Evolutionary conservation across 2,329 filamentous ascomycete genomes (phyloP).

Genomic region (Aureobasidium musti): DNA sequence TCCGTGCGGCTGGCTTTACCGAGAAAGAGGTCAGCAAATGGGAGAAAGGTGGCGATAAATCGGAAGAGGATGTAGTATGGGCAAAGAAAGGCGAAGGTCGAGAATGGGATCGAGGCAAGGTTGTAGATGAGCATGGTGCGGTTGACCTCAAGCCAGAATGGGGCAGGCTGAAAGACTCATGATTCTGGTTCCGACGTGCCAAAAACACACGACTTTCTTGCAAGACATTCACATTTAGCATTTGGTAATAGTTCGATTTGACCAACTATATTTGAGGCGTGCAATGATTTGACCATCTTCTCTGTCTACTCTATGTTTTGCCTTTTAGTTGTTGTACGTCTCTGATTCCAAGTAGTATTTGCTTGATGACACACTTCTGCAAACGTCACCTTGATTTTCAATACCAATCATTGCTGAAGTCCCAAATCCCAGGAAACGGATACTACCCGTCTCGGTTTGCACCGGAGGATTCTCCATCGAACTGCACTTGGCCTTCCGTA

Average conservation of each 20-base stretch:
- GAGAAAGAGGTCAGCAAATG: conserved; percentile 73
- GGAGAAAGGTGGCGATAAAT: conserved; percentile 64
- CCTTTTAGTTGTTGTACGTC: conserved; percentile 1
- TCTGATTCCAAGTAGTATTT: neutral
- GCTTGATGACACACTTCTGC: neutral
- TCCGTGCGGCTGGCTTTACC: conserved; percentile 76
- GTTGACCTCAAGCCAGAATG: conserved; percentile 28
- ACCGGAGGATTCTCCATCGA: neutral
- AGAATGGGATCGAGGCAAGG: conserved; percentile 69
- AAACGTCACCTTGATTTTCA: neutral
- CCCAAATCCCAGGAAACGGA: neutral
- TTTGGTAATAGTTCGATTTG: neutral
- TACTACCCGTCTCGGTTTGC: neutral
- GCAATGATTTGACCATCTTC: neutral
- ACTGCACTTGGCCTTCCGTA: neutral
- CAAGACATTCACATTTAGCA: neutral
- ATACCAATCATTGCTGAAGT: neutral
- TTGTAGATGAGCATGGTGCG: conserved; percentile 54
- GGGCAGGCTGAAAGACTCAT: conserved; percentile 28
- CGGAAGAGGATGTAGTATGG: conserved; percentile 53
- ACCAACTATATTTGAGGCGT: neutral
- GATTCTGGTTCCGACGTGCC: neutral
- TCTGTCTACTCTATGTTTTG: conserved; percentile 18
- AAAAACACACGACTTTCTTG: neutral
- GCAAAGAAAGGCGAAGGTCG: conserved; percentile 54